A percentile compares a stretch with the other conserved stretches of the same genome.
phyloP scores from a whole-genome alignment of 352 stramenopile species.

The Thalassiosira hispida region DNA sequence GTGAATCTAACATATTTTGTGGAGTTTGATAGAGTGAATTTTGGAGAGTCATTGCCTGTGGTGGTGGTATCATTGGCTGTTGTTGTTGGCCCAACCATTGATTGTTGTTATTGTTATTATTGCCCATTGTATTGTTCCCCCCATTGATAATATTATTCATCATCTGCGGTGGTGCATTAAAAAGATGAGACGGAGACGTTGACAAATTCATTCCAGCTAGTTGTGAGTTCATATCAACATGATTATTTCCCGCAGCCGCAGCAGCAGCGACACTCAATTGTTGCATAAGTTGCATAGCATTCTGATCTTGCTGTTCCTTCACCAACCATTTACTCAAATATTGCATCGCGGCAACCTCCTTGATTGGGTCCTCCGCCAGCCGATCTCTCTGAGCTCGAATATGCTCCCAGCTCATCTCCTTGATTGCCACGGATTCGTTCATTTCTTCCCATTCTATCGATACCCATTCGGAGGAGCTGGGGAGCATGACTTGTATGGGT shows the following conservation, averaged over 20 bases:
- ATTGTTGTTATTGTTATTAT: too few species aligned
- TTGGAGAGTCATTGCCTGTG: conserved; percentile 1
- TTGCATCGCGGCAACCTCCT: conserved; percentile 83
- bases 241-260: background rate
- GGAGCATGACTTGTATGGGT: conserved; percentile 34
- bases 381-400: conserved; percentile 59
- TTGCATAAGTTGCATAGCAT: background rate
- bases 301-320: conserved; percentile 6
- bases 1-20: conserved; percentile 28
- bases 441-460: conserved; percentile 73
- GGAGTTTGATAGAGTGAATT: conserved; percentile 10
- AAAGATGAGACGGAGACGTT: background rate
- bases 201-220: conserved; percentile 18
- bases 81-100: background rate
- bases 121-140: conserved; percentile 5
- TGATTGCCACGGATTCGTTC: conserved; percentile 73
- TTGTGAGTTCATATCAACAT: conserved; percentile 17
- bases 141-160: background rate
- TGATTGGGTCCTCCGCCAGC: conserved; percentile 83
- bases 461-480: conserved; percentile 14
- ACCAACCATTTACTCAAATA: conserved; percentile 53
- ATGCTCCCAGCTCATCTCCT: conserved; percentile 80
- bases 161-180: background rate
- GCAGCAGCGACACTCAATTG: background rate
- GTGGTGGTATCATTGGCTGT: conserved; percentile 8